A percentile compares a stretch with the other conserved stretches of the same genome.
Conservation (phyloP, 176 grass and related monocot genomes). For the Thalia dealbata region DNA sequence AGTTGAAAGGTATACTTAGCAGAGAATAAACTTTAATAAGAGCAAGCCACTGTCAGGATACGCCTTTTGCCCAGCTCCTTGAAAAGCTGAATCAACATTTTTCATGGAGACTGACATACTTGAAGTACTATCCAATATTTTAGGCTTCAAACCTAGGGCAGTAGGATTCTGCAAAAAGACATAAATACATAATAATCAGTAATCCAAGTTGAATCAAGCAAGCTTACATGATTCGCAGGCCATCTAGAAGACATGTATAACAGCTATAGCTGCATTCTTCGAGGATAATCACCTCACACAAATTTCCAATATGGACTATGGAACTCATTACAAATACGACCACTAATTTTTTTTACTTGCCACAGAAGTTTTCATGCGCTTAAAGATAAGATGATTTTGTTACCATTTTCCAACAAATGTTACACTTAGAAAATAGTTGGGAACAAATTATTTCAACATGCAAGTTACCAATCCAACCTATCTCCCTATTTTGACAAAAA, state of each 20-base stretch:
- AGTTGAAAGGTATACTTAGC: no score
- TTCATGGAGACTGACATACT: constrained; percentile 12
- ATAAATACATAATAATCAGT: neutral
- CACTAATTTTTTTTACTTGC: no score
- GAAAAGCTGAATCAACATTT: constrained; percentile 16
- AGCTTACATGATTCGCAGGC: neutral
- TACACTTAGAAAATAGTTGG: neutral
- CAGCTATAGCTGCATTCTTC: neutral
- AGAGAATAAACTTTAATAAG: no score
- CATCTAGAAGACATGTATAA: neutral
- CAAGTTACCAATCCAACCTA: neutral
- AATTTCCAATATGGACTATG: neutral
- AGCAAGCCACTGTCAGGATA: neutral
- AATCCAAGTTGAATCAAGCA: neutral
- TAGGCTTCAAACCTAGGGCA: neutral
- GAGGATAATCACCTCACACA: neutral
- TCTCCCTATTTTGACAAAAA: no score
- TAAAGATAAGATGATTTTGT: neutral
- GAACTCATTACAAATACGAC: no score
- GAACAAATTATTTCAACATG: neutral
- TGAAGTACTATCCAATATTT: neutral
- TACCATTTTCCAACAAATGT: neutral
- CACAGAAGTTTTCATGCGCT: neutral
- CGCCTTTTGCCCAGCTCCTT: constrained; percentile 11
- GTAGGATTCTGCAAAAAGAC: neutral